These are phyloP conservation scores for Omphalea diandra DNA, from an alignment of 441 rosid genomes.

Conservation along the genomic window DNA sequence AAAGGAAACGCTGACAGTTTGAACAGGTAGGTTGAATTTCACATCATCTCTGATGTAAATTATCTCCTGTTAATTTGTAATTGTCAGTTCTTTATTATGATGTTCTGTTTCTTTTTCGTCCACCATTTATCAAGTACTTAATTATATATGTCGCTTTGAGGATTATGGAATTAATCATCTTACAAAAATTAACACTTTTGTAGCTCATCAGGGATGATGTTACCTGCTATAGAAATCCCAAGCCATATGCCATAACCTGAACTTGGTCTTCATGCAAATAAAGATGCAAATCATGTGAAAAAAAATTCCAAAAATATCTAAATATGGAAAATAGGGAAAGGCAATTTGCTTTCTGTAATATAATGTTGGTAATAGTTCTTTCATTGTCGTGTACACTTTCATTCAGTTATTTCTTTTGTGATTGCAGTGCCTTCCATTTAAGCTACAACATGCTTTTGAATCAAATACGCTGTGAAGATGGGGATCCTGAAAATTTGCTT, in stretches of 20 bases:
- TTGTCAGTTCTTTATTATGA: background rate
- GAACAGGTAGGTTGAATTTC: slow-evolving; percentile 59
- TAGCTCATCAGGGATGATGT: background rate
- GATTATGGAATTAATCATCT: background rate
- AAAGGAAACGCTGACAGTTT: slow-evolving; percentile 96
- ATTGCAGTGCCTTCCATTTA: slow-evolving; percentile 88
- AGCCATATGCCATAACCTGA: background rate
- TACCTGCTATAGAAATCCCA: background rate
- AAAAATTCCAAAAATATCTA: background rate
- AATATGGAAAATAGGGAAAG: background rate
- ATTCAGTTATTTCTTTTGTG: slow-evolving; percentile 24
- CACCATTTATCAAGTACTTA: background rate
- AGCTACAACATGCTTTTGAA: slow-evolving; percentile 99
- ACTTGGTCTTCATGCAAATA: background rate
- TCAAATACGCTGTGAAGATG: slow-evolving; percentile 94
- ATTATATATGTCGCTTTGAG: background rate
- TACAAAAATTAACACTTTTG: background rate
- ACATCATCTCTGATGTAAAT: background rate
- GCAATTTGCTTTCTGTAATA: background rate
- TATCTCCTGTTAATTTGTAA: background rate
- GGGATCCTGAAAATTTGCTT: slow-evolving; percentile 94
- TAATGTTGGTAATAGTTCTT: background rate
- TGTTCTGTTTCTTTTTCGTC: background rate
- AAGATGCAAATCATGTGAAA: background rate
- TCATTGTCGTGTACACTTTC: slow-evolving; percentile 11